Base-by-base conservation (phyloP, 2,329 filamentous ascomycete species). In the Neonectria ditissima region DNA sequence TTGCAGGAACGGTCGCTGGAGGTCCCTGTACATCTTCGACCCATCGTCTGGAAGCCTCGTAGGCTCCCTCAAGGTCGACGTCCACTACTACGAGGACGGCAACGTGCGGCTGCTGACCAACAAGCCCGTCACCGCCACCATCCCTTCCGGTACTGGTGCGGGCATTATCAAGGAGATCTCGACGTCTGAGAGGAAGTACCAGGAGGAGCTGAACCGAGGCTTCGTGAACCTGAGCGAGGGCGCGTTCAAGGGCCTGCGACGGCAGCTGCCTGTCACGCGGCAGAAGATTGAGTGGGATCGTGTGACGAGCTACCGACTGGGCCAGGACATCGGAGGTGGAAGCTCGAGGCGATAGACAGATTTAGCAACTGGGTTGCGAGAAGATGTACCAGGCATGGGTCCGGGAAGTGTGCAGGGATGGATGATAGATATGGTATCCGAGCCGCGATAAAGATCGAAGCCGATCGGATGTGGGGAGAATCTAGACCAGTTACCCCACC, bases 201-300 rank as follows among this genome's bases (percentile, higher is more conserved):
- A 99, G 81, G 94, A 97, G 79, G 94, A 97, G 76, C 82, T 99
- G 71, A 99, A 98, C 82, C 88, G 89, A 76, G 94, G 94, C 16
- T 98, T 99, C 78, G 90, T 89, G 14, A 91, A 86, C 69, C 83
- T 99, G 77, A 96, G 93, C 75, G 96, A 99, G 82, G 95, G 94
- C 10, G 93, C 94, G 1, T 99, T 99, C 82, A 99, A 98, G 87
- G 89, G 90, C 2, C 81, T 99, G 78, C 89, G 96, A 76, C 89
- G 96, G 80, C 96, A 98, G 81, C 83, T 99, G 77, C 96, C 96
- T 1, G 94, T 99, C 64, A 99, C 96, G 66, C 90, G 96, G 76
- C 96, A 99, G 84, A 97, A 97, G 87, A 95, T 99, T 72, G 96
- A 99, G 81, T 99, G 96, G 96, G 95, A 99, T 80, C 97, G 97